Conservation (phyloP, 2,329 filamentous ascomycete genomes). For the Talaromyces sp. region DNA sequence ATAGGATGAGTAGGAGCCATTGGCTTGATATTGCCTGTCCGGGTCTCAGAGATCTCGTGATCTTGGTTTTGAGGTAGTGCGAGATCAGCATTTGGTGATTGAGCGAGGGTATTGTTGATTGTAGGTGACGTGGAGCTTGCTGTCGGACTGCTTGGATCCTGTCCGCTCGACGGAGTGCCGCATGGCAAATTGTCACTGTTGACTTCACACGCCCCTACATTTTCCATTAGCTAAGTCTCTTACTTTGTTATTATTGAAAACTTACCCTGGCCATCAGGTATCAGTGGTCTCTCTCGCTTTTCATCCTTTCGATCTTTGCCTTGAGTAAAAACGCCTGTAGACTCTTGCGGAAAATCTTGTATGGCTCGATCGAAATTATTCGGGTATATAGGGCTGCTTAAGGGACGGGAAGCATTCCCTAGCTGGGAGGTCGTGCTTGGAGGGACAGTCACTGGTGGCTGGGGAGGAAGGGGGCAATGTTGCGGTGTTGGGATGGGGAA, state of each 20-base stretch:
- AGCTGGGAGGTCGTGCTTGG: neutral
- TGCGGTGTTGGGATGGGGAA: neutral
- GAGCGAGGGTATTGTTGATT: neutral
- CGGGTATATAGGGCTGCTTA: neutral
- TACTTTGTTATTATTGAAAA: neutral
- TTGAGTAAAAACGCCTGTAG: neutral
- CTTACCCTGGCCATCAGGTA: neutral
- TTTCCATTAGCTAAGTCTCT: neutral
- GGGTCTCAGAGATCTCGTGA: no score
- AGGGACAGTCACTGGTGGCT: neutral
- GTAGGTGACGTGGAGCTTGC: neutral
- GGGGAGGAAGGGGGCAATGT: neutral
- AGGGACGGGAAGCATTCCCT: neutral
- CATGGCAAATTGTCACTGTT: neutral
- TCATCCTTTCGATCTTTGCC: neutral
- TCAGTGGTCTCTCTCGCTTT: neutral
- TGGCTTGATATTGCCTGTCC: no score
- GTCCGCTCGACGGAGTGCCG: neutral
- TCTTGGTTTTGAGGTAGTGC: neutral
- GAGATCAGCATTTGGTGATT: neutral
- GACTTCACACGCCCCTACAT: neutral
- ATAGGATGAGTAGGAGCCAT: no score
- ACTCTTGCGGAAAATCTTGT: neutral
- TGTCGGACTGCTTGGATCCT: neutral
- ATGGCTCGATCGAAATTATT: neutral